Evolutionary conservation across 2,329 filamentous ascomycete genomes (phyloP).

Genomic region (Hypoxylon sp.): DNA sequence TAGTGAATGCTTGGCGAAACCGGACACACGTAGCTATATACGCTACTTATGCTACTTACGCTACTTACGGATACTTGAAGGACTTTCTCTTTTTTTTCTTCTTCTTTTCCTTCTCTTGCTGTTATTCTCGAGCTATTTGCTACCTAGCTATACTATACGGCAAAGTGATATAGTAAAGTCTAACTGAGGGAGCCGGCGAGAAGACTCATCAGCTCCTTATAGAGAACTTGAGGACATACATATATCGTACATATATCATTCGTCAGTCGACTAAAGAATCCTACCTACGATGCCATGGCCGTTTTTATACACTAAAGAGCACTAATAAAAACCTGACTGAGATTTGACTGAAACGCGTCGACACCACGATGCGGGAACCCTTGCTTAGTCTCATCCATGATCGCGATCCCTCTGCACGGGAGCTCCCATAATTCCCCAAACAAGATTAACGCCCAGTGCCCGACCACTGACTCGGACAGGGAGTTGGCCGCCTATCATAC

Average conservation of each 20-base stretch:
- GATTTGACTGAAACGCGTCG: conserved; percentile 25
- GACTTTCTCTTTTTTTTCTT: too few species aligned
- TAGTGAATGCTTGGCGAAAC: conserved; percentile 34
- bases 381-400: conserved; percentile 43
- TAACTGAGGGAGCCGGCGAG: not conserved
- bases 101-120: too few species aligned
- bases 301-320: conserved; percentile 5
- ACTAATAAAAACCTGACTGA: conserved; percentile 11
- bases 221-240: not conserved
- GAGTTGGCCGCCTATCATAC: conserved; percentile 34
- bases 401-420: conserved; percentile 50
- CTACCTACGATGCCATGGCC: not conserved
- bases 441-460: conserved; percentile 39
- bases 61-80: too few species aligned
- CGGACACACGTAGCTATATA: conserved; percentile 11
- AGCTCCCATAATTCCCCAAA: conserved; percentile 44
- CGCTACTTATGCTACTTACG: too few species aligned
- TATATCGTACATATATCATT: not conserved
- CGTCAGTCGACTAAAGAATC: not conserved
- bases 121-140: not conserved
- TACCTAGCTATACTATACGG: too few species aligned
- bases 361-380: conserved; percentile 26
- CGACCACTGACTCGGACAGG: conserved; percentile 31
- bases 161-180: not conserved
- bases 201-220: not conserved